Percentiles rank a stretch among this genome's conserved stretches.
Evolutionary conservation across 2,329 filamentous ascomycete species (phyloP).

Genomic region (Lecanicillium sp.): DNA sequence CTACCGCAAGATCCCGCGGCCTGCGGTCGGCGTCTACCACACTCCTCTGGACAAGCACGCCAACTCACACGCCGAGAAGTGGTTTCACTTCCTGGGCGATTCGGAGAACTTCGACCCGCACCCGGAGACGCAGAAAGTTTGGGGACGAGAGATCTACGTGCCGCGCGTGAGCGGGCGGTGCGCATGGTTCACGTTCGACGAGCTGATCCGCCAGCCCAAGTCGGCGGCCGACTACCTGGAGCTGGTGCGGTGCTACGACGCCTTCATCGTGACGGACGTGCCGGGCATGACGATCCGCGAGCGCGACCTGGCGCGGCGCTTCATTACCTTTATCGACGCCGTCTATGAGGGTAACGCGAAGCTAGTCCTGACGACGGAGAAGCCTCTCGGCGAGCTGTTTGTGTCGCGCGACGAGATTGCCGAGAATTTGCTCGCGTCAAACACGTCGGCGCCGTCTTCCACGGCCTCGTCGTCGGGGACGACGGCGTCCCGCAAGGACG

Average conservation of each 20-base stretch:
- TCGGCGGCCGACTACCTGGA: slow-evolving; percentile 95
- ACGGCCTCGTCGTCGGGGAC: slow-evolving; percentile 19
- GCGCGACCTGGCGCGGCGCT: slow-evolving; percentile 81
- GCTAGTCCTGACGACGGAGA: slow-evolving; percentile 84
- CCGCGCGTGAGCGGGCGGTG: slow-evolving; percentile 82
- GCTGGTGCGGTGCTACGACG: slow-evolving; percentile 80
- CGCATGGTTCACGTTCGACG: slow-evolving; percentile 87
- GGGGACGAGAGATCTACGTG: slow-evolving; percentile 85
- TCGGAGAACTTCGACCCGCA: slow-evolving; percentile 69
- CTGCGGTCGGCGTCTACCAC: slow-evolving; percentile 90
- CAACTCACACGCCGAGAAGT: slow-evolving; percentile 77
- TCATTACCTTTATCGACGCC: slow-evolving; percentile 97
- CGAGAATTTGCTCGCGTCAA: slow-evolving; percentile 46
- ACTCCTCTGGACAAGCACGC: slow-evolving; percentile 76
- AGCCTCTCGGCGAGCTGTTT: slow-evolving; percentile 81
- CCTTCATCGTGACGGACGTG: slow-evolving; percentile 86
- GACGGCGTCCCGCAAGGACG: slow-evolving; percentile 26
- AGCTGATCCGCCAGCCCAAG: slow-evolving; percentile 82
- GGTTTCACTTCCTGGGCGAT: slow-evolving; percentile 93
- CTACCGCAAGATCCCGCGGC: slow-evolving; percentile 93
- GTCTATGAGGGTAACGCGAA: slow-evolving; percentile 93
- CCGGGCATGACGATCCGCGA: slow-evolving; percentile 85
- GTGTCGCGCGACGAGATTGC: slow-evolving; percentile 65
- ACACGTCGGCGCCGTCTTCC: slow-evolving; percentile 21
- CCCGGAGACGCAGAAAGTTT: slow-evolving; percentile 73